Base-by-base conservation (phyloP, 176 grass and related monocot species). In the Oryza officinalis region DNA sequence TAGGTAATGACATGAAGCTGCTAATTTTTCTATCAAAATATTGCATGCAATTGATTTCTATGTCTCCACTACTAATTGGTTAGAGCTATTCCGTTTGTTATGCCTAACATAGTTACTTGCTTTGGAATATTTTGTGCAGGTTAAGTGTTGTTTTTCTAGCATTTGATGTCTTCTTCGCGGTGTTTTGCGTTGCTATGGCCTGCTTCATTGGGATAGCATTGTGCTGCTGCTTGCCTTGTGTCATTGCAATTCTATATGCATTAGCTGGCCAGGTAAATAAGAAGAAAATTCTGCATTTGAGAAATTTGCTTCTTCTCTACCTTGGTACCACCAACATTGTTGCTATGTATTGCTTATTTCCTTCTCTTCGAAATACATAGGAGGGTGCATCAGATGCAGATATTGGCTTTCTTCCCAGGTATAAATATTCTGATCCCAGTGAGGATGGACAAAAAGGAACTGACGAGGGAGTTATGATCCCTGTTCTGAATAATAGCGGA, bases 331-430 rank as follows among this genome's bases (percentile, higher is more conserved):
- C 67, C 18, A 64, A n/a, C 11, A 11, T 50, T 27, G 10, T 76
- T 84, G 52, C 20, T 57, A 57, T n/a, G 41, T 81, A 69, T 11
- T 57, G 25, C 72, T 81, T 77, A 71, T 59, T 70, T 50, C 4
- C 0, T 76, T 78, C 83, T 71, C 37, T 74, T 15, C 43, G 78
- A 30, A 74, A 77, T 79, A 18, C 41, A 27, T 69, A 99, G 97
- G 93, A 96, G 61, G 93, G 93, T 86, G 97, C 97, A 90, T 96
- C 97, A 76, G 93, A 99, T 88, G 74, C 91, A 18, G 97, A 99
- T 65, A 84, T 99, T 69, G 67, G 89, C 4, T 20, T 96, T 80
- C 97, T 99, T 67, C 93, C 88, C 3, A 99, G 97, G 86, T 99
- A 99, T 45, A 96, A 84, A 88, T 99, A 94, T 85, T 81, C 86